A percentile compares a stretch with the other conserved stretches of the same genome.
These are phyloP conservation scores for Sicyos edulis DNA, from an alignment of 306 rosid genomes.

Conservation along the genomic window DNA sequence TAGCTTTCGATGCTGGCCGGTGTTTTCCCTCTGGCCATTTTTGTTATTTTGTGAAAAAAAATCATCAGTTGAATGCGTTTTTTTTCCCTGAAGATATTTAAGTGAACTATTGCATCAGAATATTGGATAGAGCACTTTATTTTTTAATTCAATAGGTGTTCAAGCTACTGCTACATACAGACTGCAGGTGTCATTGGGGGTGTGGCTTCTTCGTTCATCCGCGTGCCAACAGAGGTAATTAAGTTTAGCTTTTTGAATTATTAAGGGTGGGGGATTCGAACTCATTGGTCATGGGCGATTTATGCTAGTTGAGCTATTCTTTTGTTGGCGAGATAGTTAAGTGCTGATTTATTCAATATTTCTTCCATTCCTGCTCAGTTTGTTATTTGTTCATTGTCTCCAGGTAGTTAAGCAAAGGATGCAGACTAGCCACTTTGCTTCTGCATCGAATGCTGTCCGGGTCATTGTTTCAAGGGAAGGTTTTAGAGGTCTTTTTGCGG, in stretches of 20 bases:
- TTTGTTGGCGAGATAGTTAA: constrained; percentile 15
- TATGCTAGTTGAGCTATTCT: too few species aligned
- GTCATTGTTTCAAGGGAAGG: constrained; percentile 37
- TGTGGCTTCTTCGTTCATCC: constrained; percentile 60
- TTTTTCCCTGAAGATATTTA: background rate
- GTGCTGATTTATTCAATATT: constrained; percentile 9
- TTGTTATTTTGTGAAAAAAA: background rate
- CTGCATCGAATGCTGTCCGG: constrained; percentile 33
- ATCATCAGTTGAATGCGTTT: background rate
- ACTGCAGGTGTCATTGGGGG: constrained; percentile 78
- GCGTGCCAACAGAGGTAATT: constrained; percentile 80
- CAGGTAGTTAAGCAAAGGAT: constrained; percentile 58
- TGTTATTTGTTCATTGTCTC: constrained; percentile 26
- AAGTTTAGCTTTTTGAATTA: constrained; percentile 9
- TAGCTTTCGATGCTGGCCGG: background rate
- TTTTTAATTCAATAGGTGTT: constrained; percentile 24
- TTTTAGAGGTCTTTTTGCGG: constrained; percentile 66
- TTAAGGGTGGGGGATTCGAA: too few species aligned
- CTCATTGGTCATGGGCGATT: too few species aligned
- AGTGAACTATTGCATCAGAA: constrained; percentile 1
- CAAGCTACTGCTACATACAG: constrained; percentile 38
- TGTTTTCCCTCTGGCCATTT: too few species aligned
- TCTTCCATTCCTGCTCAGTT: background rate
- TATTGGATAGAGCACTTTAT: constrained; percentile 19
- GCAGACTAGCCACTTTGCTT: constrained; percentile 38